A percentile compares a stretch with the other conserved stretches of the same genome.
Conservation (phyloP, 805 yeast genomes). For the Lipomyces spencermartinsiae region DNA sequence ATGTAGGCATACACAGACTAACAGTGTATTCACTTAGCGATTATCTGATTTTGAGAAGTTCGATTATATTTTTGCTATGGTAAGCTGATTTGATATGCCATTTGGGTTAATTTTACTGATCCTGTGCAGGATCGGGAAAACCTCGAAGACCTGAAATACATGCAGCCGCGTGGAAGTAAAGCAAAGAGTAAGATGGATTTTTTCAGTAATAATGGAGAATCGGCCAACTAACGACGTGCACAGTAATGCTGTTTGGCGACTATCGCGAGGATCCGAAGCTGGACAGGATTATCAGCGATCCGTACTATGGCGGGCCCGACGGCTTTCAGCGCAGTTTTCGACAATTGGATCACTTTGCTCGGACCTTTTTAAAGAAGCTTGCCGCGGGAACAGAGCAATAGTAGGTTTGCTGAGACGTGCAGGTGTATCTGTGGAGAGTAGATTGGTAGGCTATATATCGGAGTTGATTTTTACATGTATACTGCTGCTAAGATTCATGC, state of each 20-base stretch:
- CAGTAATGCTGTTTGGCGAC: slow-evolving; percentile 76
- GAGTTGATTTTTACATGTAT: neutral
- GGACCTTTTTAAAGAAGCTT: slow-evolving; percentile 60
- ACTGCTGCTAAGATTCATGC: neutral
- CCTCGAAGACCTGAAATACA: slow-evolving; percentile 50
- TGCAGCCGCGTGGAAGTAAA: slow-evolving; percentile 50
- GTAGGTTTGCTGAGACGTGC: neutral
- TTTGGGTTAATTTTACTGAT: slow-evolving; percentile 43
- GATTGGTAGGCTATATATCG: neutral
- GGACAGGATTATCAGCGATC: slow-evolving; percentile 76
- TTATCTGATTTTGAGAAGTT: slow-evolving; percentile 53
- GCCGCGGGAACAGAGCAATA: slow-evolving; percentile 12
- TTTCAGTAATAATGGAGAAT: slow-evolving; percentile 47
- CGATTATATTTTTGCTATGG: slow-evolving; percentile 65
- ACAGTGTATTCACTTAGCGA: slow-evolving; percentile 59
- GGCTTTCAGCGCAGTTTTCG: slow-evolving; percentile 82
- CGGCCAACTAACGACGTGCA: slow-evolving; percentile 60
- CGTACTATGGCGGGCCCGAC: slow-evolving; percentile 85
- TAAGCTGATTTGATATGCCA: slow-evolving; percentile 53
- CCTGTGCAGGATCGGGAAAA: slow-evolving; percentile 54
- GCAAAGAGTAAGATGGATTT: slow-evolving; percentile 39
- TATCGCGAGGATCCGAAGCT: slow-evolving; percentile 65
- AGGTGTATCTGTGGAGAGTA: neutral
- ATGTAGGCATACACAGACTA: slow-evolving; percentile 38
- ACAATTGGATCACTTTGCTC: slow-evolving; percentile 77